Evolutionary conservation across 73 alveolate genomes (phyloP), one percentile per base, ranked within the genome.

Genomic region (Paramecium sexaurelia): DNA sequence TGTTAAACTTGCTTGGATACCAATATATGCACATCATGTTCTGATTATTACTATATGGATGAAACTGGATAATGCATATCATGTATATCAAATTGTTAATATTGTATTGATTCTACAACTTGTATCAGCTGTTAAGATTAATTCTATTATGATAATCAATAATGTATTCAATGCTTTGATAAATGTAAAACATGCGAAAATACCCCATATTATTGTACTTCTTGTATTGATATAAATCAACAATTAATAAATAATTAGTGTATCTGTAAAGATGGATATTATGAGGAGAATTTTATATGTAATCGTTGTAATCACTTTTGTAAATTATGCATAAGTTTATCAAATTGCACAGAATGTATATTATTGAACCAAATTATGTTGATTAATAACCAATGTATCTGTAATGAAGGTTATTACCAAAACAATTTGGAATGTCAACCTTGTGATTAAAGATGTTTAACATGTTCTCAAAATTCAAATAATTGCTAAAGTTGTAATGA

Each of bases 111-210:
- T n/a, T 7, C 39, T 9, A 3, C 22, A 32, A 29, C 10, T 35
- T 73, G 87, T 37, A 35, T 32, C 0, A 24, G 2, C 5, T 73
- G 87, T 13, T 73, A 35, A 15, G 45, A 41, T 73, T 0, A 41
- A 73, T 73, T n/a, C 57, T 73, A 73, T 73, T 37, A 29, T 29
- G 39, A 27, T 8, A 17, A 73, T 73, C 11, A 36, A 32, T 29
- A 7, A 0, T 73, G 87, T 73, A 32, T 29, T 9, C 19, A 15
- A 6, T 73, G 87, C 29, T 35, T 3, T 32, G 51, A 33, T 73
- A 73, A 73, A 11, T 73, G 87, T 73, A 35, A 73, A 61, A 33
- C 87, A 73, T 73, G 87, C 35, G 87, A 36, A 11, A 73, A 39
- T 19, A 19, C 7, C 2, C 35, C 83, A 5, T 26, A 61, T 61